Conservation (phyloP, 257 asterid species). For the Cinchona pubescens region DNA sequence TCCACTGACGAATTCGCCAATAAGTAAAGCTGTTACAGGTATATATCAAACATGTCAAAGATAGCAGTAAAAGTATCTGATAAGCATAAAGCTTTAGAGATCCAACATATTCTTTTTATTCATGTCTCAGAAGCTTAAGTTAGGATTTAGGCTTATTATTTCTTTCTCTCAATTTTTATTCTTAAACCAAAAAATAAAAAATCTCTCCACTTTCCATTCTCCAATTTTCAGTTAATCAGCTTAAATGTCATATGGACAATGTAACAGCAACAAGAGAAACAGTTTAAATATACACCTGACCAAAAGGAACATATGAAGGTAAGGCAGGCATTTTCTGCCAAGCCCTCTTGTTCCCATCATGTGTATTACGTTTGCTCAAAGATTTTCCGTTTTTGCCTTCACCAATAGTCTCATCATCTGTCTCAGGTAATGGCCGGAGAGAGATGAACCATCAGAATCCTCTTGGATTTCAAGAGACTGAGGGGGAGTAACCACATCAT, state of each 20-base stretch:
- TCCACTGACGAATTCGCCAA: slow-evolving; percentile 89
- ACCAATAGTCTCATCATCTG: slow-evolving; percentile 47
- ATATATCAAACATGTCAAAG: neutral
- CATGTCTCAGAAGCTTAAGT: neutral
- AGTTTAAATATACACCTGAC: slow-evolving; percentile 53
- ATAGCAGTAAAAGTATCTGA: neutral
- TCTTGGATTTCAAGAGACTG: slow-evolving; percentile 98
- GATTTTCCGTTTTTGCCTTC: slow-evolving; percentile 56
- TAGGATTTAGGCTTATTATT: neutral
- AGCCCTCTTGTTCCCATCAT: slow-evolving; percentile 47
- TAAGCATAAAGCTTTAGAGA: neutral
- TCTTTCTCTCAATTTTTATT: neutral
- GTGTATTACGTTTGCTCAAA: slow-evolving; percentile 34
- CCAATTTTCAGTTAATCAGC: neutral
- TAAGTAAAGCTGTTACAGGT: slow-evolving; percentile 68
- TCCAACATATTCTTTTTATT: neutral
- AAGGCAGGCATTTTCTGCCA: slow-evolving; percentile 84
- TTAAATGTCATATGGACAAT: neutral
- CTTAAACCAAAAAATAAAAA: neutral
- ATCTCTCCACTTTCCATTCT: neutral
- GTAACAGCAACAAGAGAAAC: neutral
- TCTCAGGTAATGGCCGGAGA: slow-evolving; percentile 70
- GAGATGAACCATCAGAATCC: slow-evolving; percentile 94
- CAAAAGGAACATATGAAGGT: slow-evolving; percentile 97
- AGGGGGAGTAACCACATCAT: slow-evolving; percentile 58